Base-by-base conservation (phyloP, 352 stramenopile genomes). In the Phytophthora cryptogea region DNA sequence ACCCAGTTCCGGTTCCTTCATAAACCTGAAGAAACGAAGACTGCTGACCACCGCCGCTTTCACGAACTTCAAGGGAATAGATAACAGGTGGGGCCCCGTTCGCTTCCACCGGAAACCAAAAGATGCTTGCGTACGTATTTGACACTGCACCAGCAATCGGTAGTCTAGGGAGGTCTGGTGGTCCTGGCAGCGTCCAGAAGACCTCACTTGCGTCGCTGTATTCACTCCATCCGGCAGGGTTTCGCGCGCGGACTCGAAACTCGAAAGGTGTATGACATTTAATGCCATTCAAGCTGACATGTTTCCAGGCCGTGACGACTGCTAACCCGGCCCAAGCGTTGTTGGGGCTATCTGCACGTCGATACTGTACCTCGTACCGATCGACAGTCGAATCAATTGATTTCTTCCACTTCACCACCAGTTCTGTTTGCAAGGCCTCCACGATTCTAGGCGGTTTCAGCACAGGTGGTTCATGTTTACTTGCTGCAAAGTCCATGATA, bases 331-430 rank as follows among this genome's bases (percentile, higher is more conserved):
- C 47, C 84, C 84, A 93, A 0, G 67, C 28, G 36, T 76, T 80
- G 56, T 83, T 74, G 13, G 52, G 44, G 41, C 73, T 85, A 28
- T 91, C 71, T 5, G 64, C 69, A 26, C 68, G 57, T 17, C 75
- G 72, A 49, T 79, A 92, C 52, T 93, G 84, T 16, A 91, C 50
- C 49, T 93, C 84, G 55, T 90, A 92, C 2, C 80, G 68, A 60
- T 93, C 84, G 2, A 86, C 77, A 0, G 83, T 92, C 44, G 79
- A 80, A 49, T 90, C 80, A 0, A 30, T 36, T 20, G 80, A 73
- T 32, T 78, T 78, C 41, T 84, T 89, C 82, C 82, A 93, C 20
- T 69, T 65, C 1, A 91, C 50, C 13, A 61, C 64, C 11, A 93
- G 69, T 17, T 71, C 76, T 5, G 40, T 78, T 60, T 88, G 77